Conservation (phyloP, 768 basidiomycete species). For the Panellus pusillus region DNA sequence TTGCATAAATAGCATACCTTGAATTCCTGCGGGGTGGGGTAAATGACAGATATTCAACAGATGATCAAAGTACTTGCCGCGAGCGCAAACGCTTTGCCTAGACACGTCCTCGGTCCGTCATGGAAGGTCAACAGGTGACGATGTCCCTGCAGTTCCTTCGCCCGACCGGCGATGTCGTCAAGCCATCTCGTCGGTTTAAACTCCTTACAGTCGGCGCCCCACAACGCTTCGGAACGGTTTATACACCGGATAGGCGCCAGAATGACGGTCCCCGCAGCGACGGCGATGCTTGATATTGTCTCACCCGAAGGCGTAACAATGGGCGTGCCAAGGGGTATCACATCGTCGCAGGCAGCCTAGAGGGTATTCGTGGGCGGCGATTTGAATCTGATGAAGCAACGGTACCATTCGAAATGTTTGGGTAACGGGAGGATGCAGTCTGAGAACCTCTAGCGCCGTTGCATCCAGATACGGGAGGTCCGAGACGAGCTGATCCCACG, state of each 20-base stretch:
- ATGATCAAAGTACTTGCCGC: conserved; percentile 26
- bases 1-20: no score
- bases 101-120: conserved; percentile 51
- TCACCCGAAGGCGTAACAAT: conserved; percentile 44
- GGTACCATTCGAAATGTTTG: conserved; percentile 40
- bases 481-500: conserved; percentile 34
- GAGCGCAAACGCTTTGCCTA: conserved; percentile 50
- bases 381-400: neutral
- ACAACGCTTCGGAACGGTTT: conserved; percentile 53
- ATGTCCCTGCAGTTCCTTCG: conserved; percentile 47
- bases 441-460: conserved; percentile 44
- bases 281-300: conserved; percentile 36
- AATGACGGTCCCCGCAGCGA: conserved; percentile 50
- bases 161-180: conserved; percentile 27
- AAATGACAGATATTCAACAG: neutral
- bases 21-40: no score
- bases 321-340: conserved; percentile 57
- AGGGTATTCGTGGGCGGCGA: no score
- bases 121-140: conserved; percentile 52
- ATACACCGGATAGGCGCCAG: conserved; percentile 43
- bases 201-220: conserved; percentile 59
- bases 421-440: conserved; percentile 42
- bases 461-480: conserved; percentile 58
- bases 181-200: conserved; percentile 72
- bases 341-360: conserved; percentile 52